Conservation (phyloP, 2,329 filamentous ascomycete genomes). For the Colletotrichum phormii region DNA sequence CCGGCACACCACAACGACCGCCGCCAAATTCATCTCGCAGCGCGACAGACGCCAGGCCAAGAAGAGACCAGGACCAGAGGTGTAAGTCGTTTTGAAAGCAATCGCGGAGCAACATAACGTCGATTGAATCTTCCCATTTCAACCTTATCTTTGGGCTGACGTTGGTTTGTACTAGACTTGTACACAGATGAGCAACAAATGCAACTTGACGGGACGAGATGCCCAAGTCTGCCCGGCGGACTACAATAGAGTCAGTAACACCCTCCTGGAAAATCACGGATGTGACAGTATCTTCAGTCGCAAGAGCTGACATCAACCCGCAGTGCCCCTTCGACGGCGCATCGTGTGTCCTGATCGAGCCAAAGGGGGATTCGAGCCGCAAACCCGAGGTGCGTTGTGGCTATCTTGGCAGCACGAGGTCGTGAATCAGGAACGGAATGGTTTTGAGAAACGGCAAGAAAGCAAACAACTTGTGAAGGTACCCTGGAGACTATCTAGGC, state of each 20-base stretch:
- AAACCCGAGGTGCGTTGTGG: conserved; percentile 27
- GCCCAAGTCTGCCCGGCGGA: conserved; percentile 31
- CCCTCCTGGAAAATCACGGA: not conserved
- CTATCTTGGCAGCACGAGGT: conserved; percentile 20
- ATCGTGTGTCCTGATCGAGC: conserved; percentile 29
- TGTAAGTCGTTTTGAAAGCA: conserved; percentile 1
- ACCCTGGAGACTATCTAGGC: conserved; percentile 29
- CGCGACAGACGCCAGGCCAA: conserved; percentile 16
- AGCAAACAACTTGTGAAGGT: conserved; percentile 29
- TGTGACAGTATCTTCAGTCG: not conserved
- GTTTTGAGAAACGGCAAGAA: conserved; percentile 8
- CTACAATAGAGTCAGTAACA: conserved; percentile 27
- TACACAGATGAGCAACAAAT: conserved; percentile 34
- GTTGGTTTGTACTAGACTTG: conserved; percentile 3
- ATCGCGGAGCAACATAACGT: too few species aligned
- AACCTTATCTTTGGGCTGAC: not conserved
- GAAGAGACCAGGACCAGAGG: conserved; percentile 27
- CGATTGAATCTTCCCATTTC: too few species aligned
- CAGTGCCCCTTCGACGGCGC: conserved; percentile 30
- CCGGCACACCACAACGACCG: conserved; percentile 11
- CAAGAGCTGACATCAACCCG: conserved; percentile 4
- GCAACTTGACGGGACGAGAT: conserved; percentile 17
- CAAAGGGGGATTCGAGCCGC: conserved; percentile 31
- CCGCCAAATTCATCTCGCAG: not conserved
- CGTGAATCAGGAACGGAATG: not conserved